phyloP scores from a whole-genome alignment of 164 flowering plant species.

The Nymphaea thermarum region DNA sequence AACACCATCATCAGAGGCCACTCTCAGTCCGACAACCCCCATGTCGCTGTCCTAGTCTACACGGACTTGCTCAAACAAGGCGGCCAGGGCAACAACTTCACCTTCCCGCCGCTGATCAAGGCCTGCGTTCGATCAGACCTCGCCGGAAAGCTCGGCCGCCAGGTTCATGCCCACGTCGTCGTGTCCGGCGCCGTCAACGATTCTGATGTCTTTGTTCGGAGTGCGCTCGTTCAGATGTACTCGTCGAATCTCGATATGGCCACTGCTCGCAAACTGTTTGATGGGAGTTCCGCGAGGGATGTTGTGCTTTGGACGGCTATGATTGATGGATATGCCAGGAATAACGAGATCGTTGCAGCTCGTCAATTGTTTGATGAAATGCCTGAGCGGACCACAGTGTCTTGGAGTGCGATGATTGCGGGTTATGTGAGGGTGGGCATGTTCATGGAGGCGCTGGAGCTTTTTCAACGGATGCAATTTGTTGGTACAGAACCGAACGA shows the following conservation, averaged over 20 bases:
- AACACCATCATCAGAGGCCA: conserved; percentile 51
- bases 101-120: conserved; percentile 53
- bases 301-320: conserved; percentile 59
- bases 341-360: conserved; percentile 35
- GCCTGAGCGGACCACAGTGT: conserved; percentile 43
- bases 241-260: conserved; percentile 24
- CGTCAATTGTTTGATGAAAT: conserved; percentile 40
- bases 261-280: conserved; percentile 39
- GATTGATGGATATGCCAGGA: conserved; percentile 60
- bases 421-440: conserved; percentile 34
- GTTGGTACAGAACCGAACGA: conserved; percentile 39
- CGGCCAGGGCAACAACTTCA: conserved; percentile 35
- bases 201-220: conserved; percentile 38
- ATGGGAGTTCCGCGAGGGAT: conserved; percentile 28
- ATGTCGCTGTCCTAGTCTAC: conserved; percentile 30
- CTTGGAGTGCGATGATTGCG: conserved; percentile 66
- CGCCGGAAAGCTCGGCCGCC: conserved; percentile 19
- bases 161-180: conserved; percentile 51
- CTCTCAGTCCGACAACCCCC: conserved; percentile 18
- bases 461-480: conserved; percentile 33
- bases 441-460: conserved; percentile 37
- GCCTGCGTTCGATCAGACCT: conserved; percentile 25
- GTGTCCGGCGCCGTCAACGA: conserved; percentile 22
- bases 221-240: conserved; percentile 45
- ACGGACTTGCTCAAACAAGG: conserved; percentile 36